Percentiles rank a stretch among this genome's conserved stretches.
Conservation (phyloP, 768 basidiomycete species). For the Tulasnella sp. region DNA sequence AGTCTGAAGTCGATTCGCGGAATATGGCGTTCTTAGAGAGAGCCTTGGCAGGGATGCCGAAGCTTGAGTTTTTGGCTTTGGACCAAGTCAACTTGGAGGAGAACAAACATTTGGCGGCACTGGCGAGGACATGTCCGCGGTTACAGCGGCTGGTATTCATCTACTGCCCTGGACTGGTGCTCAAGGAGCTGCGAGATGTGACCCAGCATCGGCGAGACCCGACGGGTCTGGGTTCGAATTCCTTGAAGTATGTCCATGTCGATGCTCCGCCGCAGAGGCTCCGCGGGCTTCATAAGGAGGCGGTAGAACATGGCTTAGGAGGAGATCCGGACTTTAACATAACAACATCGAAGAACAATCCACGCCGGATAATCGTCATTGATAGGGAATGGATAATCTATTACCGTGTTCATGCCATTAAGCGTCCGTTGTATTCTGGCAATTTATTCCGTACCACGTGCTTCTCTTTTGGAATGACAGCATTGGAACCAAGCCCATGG, state of each 20-base stretch:
- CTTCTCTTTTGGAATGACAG: no score
- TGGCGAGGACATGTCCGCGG: neutral
- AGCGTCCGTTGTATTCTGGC: no score
- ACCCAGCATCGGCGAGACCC: neutral
- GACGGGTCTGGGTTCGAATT: neutral
- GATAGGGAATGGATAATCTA: no score
- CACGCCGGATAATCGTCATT: no score
- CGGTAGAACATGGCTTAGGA: no score
- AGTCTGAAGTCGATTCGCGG: no score
- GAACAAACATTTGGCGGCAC: neutral
- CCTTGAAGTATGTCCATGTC: neutral
- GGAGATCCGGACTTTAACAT: no score
- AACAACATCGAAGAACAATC: no score
- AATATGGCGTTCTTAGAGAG: neutral
- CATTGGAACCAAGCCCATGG: no score
- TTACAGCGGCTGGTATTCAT: neutral
- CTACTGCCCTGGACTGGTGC: neutral
- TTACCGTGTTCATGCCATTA: no score
- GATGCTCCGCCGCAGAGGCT: neutral
- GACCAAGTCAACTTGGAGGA: neutral
- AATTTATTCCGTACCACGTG: no score
- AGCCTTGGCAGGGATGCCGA: neutral
- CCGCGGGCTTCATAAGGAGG: no score
- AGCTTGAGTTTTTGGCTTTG: neutral
- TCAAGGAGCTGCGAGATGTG: neutral